phyloP scores from a whole-genome alignment of 768 basidiomycete species.

The Termitomyces sp. region DNA sequence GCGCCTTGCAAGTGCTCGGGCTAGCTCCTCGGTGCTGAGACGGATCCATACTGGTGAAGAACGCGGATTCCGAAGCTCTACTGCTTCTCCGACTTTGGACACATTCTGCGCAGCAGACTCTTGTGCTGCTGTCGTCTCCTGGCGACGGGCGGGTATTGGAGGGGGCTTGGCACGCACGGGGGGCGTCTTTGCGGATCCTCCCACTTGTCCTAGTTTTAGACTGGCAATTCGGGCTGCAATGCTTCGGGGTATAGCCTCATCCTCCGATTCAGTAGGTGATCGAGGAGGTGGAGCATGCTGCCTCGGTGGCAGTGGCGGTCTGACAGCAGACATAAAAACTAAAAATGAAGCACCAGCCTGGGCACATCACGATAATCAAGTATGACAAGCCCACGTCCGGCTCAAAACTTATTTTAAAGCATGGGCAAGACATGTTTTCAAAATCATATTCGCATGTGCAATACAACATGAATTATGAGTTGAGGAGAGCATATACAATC shows the following conservation, averaged over 20 bases:
- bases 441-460: constrained; percentile 10
- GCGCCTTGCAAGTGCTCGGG: constrained; percentile 24
- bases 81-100: background rate
- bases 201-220: constrained; percentile 21
- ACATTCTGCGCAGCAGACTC: background rate
- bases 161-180: constrained; percentile 9
- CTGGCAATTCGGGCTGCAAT: constrained; percentile 27
- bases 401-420: background rate
- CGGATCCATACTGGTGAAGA: constrained; percentile 16
- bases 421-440: background rate
- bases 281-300: constrained; percentile 16
- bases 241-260: constrained; percentile 8
- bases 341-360: background rate
- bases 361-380: background rate
- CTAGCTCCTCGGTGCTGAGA: constrained; percentile 12
- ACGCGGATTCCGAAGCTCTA: background rate
- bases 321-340: constrained; percentile 8
- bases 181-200: background rate
- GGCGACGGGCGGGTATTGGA: constrained; percentile 13
- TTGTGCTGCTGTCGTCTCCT: background rate
- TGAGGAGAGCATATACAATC: constrained; percentile 9
- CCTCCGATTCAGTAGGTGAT: background rate
- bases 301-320: constrained; percentile 21
- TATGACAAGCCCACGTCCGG: background rate
- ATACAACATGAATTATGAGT: constrained; percentile 11